phyloP scores from a whole-genome alignment of 768 basidiomycete genomes.

The Fibroporia radiculosa region DNA sequence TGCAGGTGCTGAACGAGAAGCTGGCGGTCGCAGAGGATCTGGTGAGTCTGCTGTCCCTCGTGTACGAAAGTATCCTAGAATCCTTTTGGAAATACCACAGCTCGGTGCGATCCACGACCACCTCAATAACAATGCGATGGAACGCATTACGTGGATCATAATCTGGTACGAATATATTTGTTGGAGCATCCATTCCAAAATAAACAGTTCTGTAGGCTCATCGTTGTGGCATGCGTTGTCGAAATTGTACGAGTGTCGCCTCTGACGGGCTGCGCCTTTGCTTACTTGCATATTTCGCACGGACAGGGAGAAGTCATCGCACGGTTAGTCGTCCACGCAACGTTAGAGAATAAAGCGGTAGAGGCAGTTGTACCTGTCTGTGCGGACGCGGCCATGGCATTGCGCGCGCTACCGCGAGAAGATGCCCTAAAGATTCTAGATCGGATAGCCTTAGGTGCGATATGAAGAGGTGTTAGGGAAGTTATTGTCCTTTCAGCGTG shows the following conservation, averaged over 20 bases:
- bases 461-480: too few species aligned
- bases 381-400: background rate
- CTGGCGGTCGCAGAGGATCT: conserved; percentile 83
- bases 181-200: too few species aligned
- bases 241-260: conserved; percentile 54
- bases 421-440: conserved; percentile 4
- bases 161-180: conserved; percentile 60
- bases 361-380: background rate
- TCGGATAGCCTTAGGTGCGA: too few species aligned
- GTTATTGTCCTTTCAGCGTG: too few species aligned
- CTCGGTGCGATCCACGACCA: conserved; percentile 91
- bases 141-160: conserved; percentile 78
- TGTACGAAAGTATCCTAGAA: background rate
- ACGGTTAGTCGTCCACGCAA: conserved; percentile 63
- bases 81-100: conserved; percentile 27
- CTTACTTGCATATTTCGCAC: background rate
- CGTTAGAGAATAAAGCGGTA: conserved; percentile 20
- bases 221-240: conserved; percentile 83
- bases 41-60: conserved; percentile 34
- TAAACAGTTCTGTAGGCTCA: conserved; percentile 48
- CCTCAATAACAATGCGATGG: conserved; percentile 83
- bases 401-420: conserved; percentile 1
- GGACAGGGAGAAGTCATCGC: conserved; percentile 75
- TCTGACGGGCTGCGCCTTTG: background rate
- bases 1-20: conserved; percentile 83